Evolutionary conservation across 441 rosid genomes (phyloP).

Genomic region (Erodium chrysanthum): DNA sequence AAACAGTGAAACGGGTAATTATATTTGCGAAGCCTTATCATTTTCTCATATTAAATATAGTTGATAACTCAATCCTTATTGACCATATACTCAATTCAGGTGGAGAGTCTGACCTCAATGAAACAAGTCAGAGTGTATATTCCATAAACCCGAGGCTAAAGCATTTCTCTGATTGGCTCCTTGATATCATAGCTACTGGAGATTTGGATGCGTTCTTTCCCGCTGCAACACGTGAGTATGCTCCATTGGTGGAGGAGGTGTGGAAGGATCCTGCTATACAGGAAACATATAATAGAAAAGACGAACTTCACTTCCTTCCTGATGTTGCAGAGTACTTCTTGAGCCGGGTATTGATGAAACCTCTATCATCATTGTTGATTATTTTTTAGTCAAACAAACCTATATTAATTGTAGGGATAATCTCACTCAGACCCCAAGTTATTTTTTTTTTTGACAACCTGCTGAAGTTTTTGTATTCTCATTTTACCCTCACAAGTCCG

Average conservation of each 20-base stretch:
- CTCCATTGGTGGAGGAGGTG: conserved; percentile 93
- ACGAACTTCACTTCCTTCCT: conserved; percentile 93
- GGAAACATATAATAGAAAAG: conserved; percentile 73
- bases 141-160: conserved; percentile 87
- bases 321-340: conserved; percentile 90
- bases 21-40: not conserved
- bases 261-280: conserved; percentile 98
- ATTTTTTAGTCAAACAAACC: not conserved
- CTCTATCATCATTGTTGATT: too few relatives aligned
- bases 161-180: conserved; percentile 96
- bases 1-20: conserved; percentile 42
- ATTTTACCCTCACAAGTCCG: too few relatives aligned
- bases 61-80: not conserved
- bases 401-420: not conserved
- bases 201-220: conserved; percentile 97
- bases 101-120: conserved; percentile 34
- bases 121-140: conserved; percentile 45
- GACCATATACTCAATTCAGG: conserved; percentile 24
- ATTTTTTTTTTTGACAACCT: too few relatives aligned
- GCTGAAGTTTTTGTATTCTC: too few relatives aligned
- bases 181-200: conserved; percentile 96
- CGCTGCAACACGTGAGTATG: conserved; percentile 97
- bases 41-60: not conserved
- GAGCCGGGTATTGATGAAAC: conserved; percentile 50
- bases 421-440: too few relatives aligned